Evolutionary conservation across 352 stramenopile genomes (phyloP).

Genomic region (Phytopythium oedochilum): DNA sequence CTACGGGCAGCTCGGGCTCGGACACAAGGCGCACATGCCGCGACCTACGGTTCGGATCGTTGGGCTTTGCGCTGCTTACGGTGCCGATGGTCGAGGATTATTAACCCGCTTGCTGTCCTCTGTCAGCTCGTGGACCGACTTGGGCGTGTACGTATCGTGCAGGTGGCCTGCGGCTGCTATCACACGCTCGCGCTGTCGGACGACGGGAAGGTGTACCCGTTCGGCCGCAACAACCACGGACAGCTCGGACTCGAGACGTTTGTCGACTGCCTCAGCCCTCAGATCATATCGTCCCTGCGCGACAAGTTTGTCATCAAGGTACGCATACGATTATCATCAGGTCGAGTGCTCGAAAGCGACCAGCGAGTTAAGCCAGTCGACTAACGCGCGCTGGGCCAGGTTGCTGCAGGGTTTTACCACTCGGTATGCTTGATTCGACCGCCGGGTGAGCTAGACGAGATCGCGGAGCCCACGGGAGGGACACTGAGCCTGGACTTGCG

Average conservation of each 20-base stretch:
- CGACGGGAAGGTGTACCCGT: conserved; percentile 88
- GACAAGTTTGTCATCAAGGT: conserved; percentile 64
- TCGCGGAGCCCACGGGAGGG: conserved; percentile 8
- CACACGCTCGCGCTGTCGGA: conserved; percentile 81
- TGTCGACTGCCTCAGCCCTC: conserved; percentile 65
- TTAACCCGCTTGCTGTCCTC: too few relatives aligned
- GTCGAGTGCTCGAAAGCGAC: background rate
- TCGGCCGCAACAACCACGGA: conserved; percentile 93
- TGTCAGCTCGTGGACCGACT: conserved; percentile 48
- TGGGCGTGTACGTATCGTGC: conserved; percentile 46
- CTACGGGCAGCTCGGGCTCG: conserved; percentile 91
- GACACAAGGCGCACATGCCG: conserved; percentile 68
- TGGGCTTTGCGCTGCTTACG: too few relatives aligned
- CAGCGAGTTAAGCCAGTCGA: background rate
- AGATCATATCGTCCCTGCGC: conserved; percentile 63
- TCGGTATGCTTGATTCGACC: conserved; percentile 55
- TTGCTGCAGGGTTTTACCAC: conserved; percentile 93
- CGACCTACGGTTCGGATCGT: conserved; percentile 63
- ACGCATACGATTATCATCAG: background rate
- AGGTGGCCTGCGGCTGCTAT: conserved; percentile 82
- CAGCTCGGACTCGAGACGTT: conserved; percentile 83
- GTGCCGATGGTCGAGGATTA: too few relatives aligned
- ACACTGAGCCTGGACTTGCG: conserved; percentile 73
- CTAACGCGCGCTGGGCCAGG: conserved; percentile 19
- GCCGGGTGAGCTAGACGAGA: conserved; percentile 6